Base-by-base conservation (phyloP, 1,284 basidiomycete genomes). In the Gastroboletus turbinatus region DNA sequence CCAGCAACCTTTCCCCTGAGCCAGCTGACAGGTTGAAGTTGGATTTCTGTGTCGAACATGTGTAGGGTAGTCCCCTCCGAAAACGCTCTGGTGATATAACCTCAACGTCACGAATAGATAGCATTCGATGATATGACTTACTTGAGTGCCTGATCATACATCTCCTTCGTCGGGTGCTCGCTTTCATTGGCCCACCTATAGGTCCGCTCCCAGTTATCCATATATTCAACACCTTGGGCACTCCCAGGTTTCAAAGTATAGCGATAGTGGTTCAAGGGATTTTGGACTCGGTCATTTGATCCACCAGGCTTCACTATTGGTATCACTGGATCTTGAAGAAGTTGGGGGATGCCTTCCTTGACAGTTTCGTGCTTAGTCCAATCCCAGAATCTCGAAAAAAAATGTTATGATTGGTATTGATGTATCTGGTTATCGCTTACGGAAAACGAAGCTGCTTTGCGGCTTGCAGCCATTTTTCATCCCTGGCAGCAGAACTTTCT, bases 191-290 rank as follows among this genome's bases (percentile, higher is more conserved):
- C 48, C 61, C 62, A 66, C 14, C 62, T 61, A 27, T 52, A 64
- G 3, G 64, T 63, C 17, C 62, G 59, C 0, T 23, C 5, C 62
- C 64, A 63, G 1, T 33, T 7, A 16, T 10, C 27, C 59, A 66
- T 59, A 23, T 65, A 63, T 39, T 45, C 40, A 11, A 51, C 2
- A 36, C 38, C 39, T 7, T 16, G 0, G 2, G 27, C 9, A 17
- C 0, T 0, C 5, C 63, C 63, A 25, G 63, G 63, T 3, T 35
- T 36, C 25, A 2, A 11, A 21, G 60, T 23, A 3, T 19, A 63
- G 1, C 13, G 21, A 42, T 65, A 65, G 8, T 65, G 63, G 36
- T 60, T 63, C 51, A 65, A 47, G 1, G 61, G 63, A 39, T 62
- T 64, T 16, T 30, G 5, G 8, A 62, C 50, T 23, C 7, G 17